Evolutionary conservation across 202 grass and related monocot genomes (phyloP).

Genomic region (Miscanthus sacchariflorus): DNA sequence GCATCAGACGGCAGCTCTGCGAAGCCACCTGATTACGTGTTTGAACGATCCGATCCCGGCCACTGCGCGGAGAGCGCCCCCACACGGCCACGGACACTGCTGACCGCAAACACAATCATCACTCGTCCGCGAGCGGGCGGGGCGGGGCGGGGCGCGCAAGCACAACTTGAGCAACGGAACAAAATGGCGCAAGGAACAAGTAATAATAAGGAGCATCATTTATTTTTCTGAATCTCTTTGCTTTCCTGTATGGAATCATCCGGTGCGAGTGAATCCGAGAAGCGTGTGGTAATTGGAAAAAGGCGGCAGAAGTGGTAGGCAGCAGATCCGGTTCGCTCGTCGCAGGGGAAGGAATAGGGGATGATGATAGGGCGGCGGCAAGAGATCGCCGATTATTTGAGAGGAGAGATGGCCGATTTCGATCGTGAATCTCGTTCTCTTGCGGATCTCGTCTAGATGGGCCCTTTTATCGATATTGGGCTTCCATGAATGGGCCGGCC

Average conservation of each 20-base stretch:
- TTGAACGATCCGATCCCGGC: slow-evolving; percentile 30
- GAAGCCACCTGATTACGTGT: slow-evolving; percentile 30
- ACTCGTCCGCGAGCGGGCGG: background rate
- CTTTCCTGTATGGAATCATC: background rate
- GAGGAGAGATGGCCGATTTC: background rate
- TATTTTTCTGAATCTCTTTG: background rate
- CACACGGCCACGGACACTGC: background rate
- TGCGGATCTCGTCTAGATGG: no score
- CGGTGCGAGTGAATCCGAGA: slow-evolving; percentile 4
- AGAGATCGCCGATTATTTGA: background rate
- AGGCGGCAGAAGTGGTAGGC: no score
- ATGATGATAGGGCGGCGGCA: background rate
- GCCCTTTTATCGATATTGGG: no score
- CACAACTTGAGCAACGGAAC: slow-evolving; percentile 25
- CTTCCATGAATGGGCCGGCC: no score
- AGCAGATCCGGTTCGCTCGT: no score
- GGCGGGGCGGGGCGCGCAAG: background rate
- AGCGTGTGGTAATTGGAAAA: background rate
- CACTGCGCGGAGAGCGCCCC: background rate
- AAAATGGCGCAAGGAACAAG: background rate
- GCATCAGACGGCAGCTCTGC: slow-evolving; percentile 28
- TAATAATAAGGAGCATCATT: background rate
- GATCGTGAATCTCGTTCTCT: background rate
- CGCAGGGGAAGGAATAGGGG: background rate
- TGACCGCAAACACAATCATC: slow-evolving; percentile 45